Conservation (phyloP, 139 green algal species). For the Picochlorum sp. region DNA sequence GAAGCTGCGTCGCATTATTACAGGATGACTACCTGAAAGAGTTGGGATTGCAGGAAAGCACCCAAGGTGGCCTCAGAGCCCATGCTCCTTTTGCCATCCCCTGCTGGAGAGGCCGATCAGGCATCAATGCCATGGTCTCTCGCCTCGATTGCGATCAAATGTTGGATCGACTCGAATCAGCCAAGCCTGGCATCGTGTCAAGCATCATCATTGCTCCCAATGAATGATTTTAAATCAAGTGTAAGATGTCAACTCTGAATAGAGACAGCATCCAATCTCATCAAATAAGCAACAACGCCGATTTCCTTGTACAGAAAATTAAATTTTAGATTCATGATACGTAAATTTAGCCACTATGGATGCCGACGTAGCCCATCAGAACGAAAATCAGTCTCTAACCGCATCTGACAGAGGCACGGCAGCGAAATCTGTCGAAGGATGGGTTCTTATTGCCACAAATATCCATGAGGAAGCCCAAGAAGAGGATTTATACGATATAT, state of each 20-base stretch:
- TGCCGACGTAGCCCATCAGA: no score
- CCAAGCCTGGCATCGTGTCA: not conserved
- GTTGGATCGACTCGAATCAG: constrained; percentile 45
- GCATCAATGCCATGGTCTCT: constrained; percentile 65
- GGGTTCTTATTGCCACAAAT: constrained; percentile 84
- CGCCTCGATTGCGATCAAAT: constrained; percentile 66
- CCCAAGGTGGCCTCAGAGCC: constrained; percentile 35
- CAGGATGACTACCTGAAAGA: constrained; percentile 33
- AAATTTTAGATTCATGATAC: no score
- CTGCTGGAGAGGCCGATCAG: constrained; percentile 68
- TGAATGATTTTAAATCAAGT: no score
- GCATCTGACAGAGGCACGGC: no score
- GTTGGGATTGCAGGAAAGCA: constrained; percentile 9
- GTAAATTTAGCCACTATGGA: no score
- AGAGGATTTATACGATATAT: constrained; percentile 88
- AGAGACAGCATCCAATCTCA: no score
- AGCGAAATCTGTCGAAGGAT: constrained; percentile 25
- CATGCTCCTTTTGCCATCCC: constrained; percentile 62
- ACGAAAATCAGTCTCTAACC: no score
- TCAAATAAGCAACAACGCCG: no score
- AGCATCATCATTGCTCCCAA: no score
- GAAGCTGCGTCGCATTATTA: constrained; percentile 38
- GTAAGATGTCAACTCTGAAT: no score
- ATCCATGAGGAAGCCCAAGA: constrained; percentile 94
- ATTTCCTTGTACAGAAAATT: no score